These are phyloP conservation scores for Digitaria exilis DNA, from an alignment of 202 grass and related monocot genomes.

Conservation along the genomic window DNA sequence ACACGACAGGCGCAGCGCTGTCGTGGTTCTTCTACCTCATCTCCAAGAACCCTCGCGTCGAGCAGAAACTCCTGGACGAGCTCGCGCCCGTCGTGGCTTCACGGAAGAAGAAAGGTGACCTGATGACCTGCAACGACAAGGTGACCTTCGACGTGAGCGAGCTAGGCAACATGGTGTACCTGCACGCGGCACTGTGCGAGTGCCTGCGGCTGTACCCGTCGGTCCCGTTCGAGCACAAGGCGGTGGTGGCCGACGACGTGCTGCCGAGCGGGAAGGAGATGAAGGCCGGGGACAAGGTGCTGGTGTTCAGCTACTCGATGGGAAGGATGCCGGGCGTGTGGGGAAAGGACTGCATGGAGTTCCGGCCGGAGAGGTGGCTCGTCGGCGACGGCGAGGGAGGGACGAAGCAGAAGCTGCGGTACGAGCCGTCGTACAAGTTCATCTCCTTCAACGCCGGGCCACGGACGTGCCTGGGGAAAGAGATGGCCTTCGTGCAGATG, in stretches of 20 bases:
- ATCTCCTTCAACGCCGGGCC: constrained; percentile 71
- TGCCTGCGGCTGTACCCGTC: constrained; percentile 67
- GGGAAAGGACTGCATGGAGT: constrained; percentile 73
- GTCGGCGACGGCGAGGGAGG: constrained; percentile 29
- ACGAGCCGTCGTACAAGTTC: constrained; percentile 80
- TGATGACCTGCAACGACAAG: no score
- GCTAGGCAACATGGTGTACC: constrained; percentile 48
- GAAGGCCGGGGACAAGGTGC: constrained; percentile 42
- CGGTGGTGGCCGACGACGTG: constrained; percentile 40
- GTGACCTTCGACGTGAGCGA: constrained; percentile 52
- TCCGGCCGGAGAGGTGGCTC: constrained; percentile 70
- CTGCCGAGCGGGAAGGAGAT: constrained; percentile 64
- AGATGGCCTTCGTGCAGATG: constrained; percentile 68
- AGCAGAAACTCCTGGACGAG: constrained; percentile 59
- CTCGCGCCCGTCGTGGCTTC: constrained; percentile 35
- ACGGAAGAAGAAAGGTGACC: background rate
- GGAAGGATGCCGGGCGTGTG: constrained; percentile 58
- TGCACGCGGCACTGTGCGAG: constrained; percentile 66
- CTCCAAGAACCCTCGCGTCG: constrained; percentile 53
- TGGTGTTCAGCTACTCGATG: constrained; percentile 62
- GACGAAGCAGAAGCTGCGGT: constrained; percentile 43
- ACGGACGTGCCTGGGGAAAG: constrained; percentile 66
- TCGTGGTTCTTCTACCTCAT: constrained; percentile 84
- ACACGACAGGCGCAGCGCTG: constrained; percentile 67
- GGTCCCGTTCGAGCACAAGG: constrained; percentile 67